Percentiles rank a stretch among this genome's conserved stretches.
Evolutionary conservation across 139 green algal species (phyloP).

Genomic region (Astrephomene gubernaculifera): DNA sequence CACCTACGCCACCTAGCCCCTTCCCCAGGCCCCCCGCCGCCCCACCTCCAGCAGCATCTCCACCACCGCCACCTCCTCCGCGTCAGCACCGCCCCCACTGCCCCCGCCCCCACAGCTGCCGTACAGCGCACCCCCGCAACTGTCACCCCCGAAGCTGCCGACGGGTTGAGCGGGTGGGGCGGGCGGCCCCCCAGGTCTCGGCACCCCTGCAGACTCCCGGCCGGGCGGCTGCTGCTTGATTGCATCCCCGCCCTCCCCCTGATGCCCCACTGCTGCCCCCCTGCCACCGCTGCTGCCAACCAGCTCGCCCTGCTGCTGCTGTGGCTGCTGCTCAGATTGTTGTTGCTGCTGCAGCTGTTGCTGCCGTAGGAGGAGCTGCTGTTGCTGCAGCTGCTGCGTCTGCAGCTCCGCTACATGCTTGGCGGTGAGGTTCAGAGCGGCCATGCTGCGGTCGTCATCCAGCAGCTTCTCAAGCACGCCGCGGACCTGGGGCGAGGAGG

Average conservation of each 20-base stretch:
- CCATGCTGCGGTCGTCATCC: constrained; percentile 52
- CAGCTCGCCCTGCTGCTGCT: background rate
- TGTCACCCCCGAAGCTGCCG: too few species aligned
- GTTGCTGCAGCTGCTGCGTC: background rate
- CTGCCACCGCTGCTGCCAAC: too few species aligned
- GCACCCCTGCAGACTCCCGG: too few species aligned
- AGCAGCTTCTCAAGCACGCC: constrained; percentile 57
- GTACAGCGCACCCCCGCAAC: too few species aligned
- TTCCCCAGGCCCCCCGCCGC: background rate
- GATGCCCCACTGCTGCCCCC: too few species aligned
- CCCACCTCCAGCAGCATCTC: constrained; percentile 57
- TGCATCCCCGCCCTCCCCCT: too few species aligned
- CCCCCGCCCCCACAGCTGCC: background rate
- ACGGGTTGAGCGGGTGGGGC: too few species aligned
- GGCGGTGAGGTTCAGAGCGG: constrained; percentile 49
- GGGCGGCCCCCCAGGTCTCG: too few species aligned
- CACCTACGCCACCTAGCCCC: background rate
- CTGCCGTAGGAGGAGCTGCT: background rate
- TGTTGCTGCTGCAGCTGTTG: background rate
- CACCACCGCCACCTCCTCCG: constrained; percentile 46
- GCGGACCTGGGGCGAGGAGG: constrained; percentile 24
- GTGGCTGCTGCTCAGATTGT: background rate
- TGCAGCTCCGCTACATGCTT: background rate
- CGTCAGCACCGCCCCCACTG: background rate
- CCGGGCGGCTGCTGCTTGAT: too few species aligned